phyloP scores from a whole-genome alignment of 108 stramenopile genomes.

The Cylindrotheca fusiformis region DNA sequence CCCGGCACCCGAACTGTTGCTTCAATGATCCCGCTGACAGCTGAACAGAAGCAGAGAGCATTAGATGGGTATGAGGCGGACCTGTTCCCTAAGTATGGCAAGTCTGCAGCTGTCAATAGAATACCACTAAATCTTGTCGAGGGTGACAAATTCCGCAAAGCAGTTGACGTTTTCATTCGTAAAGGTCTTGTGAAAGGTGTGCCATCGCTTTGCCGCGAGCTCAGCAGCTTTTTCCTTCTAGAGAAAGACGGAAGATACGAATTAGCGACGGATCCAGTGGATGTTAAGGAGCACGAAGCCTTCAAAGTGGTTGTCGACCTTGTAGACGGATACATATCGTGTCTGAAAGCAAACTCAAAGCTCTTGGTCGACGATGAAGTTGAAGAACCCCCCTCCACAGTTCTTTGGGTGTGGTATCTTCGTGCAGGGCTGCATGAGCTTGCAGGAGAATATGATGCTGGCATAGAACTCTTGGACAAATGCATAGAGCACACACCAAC shows the following conservation, averaged over 20 bases:
- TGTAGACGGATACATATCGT: conserved; percentile 60
- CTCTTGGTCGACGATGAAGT: conserved; percentile 41
- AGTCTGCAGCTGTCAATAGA: conserved; percentile 60
- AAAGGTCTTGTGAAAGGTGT: conserved; percentile 78
- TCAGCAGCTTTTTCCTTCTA: conserved; percentile 63
- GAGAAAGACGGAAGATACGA: conserved; percentile 33
- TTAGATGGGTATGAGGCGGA: conserved; percentile 58
- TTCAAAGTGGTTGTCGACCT: conserved; percentile 59
- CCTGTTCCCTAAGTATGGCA: conserved; percentile 41
- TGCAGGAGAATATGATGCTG: conserved; percentile 74
- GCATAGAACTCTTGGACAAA: conserved; percentile 73
- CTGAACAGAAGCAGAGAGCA: conserved; percentile 50
- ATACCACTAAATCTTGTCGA: conserved; percentile 66
- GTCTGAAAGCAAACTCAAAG: conserved; percentile 41
- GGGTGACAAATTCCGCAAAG: conserved; percentile 53
- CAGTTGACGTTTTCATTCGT: conserved; percentile 68
- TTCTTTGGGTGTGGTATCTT: conserved; percentile 88
- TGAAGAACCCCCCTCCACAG: conserved; percentile 64
- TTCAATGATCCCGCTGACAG: conserved; percentile 49
- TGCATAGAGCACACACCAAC: conserved; percentile 92
- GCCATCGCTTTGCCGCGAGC: conserved; percentile 84
- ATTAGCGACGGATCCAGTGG: conserved; percentile 69
- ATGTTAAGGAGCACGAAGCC: conserved; percentile 56
- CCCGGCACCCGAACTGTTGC: conserved; percentile 67
- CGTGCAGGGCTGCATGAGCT: conserved; percentile 78